Evolutionary conservation across 2,329 filamentous ascomycete genomes (phyloP).

Genomic region (Myotisia sp.): DNA sequence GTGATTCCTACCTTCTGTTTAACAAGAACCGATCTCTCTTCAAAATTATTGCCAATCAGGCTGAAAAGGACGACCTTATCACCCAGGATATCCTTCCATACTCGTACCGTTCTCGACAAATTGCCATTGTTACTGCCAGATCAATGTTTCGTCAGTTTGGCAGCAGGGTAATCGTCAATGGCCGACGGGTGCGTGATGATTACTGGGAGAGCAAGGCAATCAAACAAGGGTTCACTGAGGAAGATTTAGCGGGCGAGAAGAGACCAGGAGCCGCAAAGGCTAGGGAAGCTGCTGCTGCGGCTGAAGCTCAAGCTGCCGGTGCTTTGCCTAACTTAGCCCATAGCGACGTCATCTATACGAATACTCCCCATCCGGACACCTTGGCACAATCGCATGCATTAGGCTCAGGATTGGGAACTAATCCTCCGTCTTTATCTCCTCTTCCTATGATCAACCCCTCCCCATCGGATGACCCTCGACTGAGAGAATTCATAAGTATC

Average conservation of each 20-base stretch:
- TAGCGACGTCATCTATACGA: constrained; percentile 79
- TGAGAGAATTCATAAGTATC: constrained; percentile 70
- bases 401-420: constrained; percentile 57
- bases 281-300: constrained; percentile 64
- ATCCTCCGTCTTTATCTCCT: constrained; percentile 51
- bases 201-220: constrained; percentile 97
- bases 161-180: constrained; percentile 79
- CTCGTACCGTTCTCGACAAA: constrained; percentile 94
- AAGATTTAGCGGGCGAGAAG: constrained; percentile 91
- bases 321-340: constrained; percentile 51
- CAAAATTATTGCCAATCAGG: constrained; percentile 94
- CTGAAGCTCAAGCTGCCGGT: constrained; percentile 42
- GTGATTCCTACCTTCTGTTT: constrained; percentile 95
- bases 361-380: constrained; percentile 49
- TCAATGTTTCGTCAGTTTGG: constrained; percentile 99
- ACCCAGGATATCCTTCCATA: constrained; percentile 90
- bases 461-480: constrained; percentile 60
- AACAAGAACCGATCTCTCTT: constrained; percentile 95
- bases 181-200: constrained; percentile 83
- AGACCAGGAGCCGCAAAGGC: constrained; percentile 81
- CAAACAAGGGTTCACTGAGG: constrained; percentile 96
- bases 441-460: constrained; percentile 74
- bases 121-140: constrained; percentile 89
- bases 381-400: constrained; percentile 56
- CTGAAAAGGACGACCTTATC: constrained; percentile 93